Base-by-base conservation (phyloP, 2,329 filamentous ascomycete genomes). In the Biscogniauxia marginata region DNA sequence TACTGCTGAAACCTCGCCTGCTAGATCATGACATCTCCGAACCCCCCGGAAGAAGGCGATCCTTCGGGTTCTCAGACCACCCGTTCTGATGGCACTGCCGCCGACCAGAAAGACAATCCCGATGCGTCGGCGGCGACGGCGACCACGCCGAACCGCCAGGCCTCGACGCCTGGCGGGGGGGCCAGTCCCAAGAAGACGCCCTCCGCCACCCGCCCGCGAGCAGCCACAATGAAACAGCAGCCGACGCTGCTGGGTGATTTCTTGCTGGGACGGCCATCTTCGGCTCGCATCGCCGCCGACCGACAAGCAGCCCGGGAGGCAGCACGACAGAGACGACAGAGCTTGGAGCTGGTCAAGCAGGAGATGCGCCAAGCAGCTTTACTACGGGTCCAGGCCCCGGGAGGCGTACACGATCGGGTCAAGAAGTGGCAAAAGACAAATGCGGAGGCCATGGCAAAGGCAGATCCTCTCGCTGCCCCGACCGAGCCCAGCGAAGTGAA, bases 341-440 rank as follows among this genome's bases (percentile, higher is more conserved):
- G 81, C 64, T 71, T 85, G 63, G 81, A 89, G 73, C 70, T 81
- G 58, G 77, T 84, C 66, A 81, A 88, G 75, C 71, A 73, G 46
- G 81, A 84, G 63, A 84, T 84, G 82, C 81, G 81, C 52, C 77
- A 85, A 63, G 83, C 77, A 6, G 73, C 79, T n/a, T 83, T 81
- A 52, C 80, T 74, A 70, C 85, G 77, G 73, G 78, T 84, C 64
- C 86, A 77, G 73, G 83, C 77, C 67, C 89, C 84, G 0, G 82
- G 83, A 3, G 84, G 84, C n/a, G 89, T 96, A 49, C 84, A 84
- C 60, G 88, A 90, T 63, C 86, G 92, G 66, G 90, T 96, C 52
- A 88, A 87, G 64, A 83, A 87, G 73, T 96, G 92, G 92, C 91
- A 96, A 73, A 88, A 88, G 68, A 79, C 87, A 63, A 91, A 89